Base-by-base conservation (phyloP, 148 eudicot species). In the Oxyria digyna region DNA sequence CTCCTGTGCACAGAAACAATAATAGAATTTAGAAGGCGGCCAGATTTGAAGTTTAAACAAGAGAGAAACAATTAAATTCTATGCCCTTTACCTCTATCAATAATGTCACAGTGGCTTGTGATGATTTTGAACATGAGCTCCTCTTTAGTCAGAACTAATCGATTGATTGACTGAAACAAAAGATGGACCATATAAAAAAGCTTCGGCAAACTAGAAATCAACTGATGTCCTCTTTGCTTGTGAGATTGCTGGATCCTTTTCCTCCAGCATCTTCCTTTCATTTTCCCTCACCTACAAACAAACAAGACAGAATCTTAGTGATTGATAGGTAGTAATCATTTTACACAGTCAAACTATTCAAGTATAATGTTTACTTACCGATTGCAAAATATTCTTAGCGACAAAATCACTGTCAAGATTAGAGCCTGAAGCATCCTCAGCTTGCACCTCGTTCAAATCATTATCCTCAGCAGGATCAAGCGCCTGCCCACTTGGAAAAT, bases 221-320 rank as follows among this genome's bases (percentile, higher is more conserved):
- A 65, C 46, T 88, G 69, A 42, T 78, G 73, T 31, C 81, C 78
- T 76, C 77, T 72, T 87, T 66, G 97, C 97, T 78, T 81, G 85
- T 29, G 86, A 80, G 67, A 87, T 76, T 17, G 86, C 78, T 62
- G 96, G 97, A 55, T 88, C 86, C 50, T 80, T 77, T 63, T 86
- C 91, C 81, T 81, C 82, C 49, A 72, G 14, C 45, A 69, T 78
- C 67, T 78, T 78, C 75, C 59, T 67, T 74, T 94, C 97, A 40
- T 85, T 88, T 72, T 88, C 97, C 73, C 72, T 75, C 71, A 90
- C 81, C 98, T 93, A 88, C n/a, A n/a, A n/a, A n/a, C 79, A 75
- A 62, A 43, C 18, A 29, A 29, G 65, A 6, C 9, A 59, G 65
- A 59, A 59, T 31, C 18, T 59, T 27, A 59, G 65, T 14, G 27